Evolutionary conservation across 202 grass and related monocot species (phyloP), one percentile per base, ranked within the genome.

Genomic region (Panicum hallii): DNA sequence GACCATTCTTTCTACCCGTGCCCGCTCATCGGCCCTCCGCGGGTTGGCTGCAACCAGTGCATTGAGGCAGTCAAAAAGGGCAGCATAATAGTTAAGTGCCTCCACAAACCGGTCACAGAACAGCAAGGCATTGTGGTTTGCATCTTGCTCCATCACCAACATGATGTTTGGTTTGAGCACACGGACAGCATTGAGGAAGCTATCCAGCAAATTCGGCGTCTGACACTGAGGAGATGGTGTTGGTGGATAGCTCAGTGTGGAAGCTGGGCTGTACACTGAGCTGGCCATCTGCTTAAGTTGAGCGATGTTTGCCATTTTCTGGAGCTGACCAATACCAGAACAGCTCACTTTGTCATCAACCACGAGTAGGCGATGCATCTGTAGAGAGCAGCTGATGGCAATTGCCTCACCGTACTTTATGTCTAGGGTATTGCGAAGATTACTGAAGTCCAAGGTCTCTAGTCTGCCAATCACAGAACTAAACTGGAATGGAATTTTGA

Each of bases 61-160:
- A 34, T 86, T n/a, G 16, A 90, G 56, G 86, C 83, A 72, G 70
- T 93, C 91, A 10, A 88, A 90, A 53, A 93, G 55, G 3, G 81
- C 52, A 0, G 85, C 88, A 28, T 90, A 93, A 58, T 88, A 90
- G 26, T 60, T 16, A 0, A 86, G 62, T 19, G 70, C 83, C 82
- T 88, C 74, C 12, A 11, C 11, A 57, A 93, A 88, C 52, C 82
- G 66, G 53, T 88, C 79, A 4, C 16, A 56, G 42, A 93, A 74
- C 67, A 66, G 13, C 3, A 57, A 20, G 22, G 74, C 63, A 0
- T 88, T 90, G 82, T 90, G 85, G 75, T 93, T 80, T 6, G 91
- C 82, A 20, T 90, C 88, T 62, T 93, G 88, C 79, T 93, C 91
- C 45, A 89, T 90, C 36, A 88, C 49, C 53, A 90, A 34, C 63